A percentile compares a stretch with the other conserved stretches of the same genome.
Evolutionary conservation across 2,329 filamentous ascomycete genomes (phyloP).

Genomic region (Penicillium crustosum): DNA sequence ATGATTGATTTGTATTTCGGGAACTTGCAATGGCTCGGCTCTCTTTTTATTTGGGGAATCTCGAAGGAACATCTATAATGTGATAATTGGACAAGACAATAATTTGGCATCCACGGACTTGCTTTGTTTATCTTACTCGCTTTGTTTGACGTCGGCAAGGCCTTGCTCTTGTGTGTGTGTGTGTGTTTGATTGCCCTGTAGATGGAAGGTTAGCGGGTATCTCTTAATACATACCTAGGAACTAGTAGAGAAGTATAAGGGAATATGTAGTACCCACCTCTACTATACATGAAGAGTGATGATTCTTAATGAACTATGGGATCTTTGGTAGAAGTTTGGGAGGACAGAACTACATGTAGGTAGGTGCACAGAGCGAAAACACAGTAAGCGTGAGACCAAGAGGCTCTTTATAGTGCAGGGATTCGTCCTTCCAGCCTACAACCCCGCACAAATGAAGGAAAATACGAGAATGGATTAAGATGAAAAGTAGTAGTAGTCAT

Average conservation of each 20-base stretch:
- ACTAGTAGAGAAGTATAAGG: no score
- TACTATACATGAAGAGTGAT: background rate
- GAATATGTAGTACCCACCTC: background rate
- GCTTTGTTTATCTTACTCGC: background rate
- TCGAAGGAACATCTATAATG: background rate
- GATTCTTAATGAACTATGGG: no score
- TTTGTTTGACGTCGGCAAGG: background rate
- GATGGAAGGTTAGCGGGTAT: background rate
- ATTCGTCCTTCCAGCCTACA: background rate
- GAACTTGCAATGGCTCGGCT: background rate
- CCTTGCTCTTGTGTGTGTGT: background rate
- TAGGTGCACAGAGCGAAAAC: background rate
- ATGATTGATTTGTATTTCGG: background rate
- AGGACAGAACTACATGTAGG: background rate
- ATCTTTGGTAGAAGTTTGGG: no score
- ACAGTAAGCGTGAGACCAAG: background rate
- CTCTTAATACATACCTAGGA: background rate
- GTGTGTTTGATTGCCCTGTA: background rate
- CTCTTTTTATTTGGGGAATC: background rate
- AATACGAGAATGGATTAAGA: background rate
- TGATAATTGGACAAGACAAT: background rate
- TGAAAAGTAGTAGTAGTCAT: background rate
- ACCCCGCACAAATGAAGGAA: background rate
- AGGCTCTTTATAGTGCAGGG: background rate
- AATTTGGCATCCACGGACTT: background rate